A percentile compares a stretch with the other conserved stretches of the same genome.
Evolutionary conservation across 1,284 basidiomycete species (phyloP).

Genomic region (Sporisorium scitamineum): DNA sequence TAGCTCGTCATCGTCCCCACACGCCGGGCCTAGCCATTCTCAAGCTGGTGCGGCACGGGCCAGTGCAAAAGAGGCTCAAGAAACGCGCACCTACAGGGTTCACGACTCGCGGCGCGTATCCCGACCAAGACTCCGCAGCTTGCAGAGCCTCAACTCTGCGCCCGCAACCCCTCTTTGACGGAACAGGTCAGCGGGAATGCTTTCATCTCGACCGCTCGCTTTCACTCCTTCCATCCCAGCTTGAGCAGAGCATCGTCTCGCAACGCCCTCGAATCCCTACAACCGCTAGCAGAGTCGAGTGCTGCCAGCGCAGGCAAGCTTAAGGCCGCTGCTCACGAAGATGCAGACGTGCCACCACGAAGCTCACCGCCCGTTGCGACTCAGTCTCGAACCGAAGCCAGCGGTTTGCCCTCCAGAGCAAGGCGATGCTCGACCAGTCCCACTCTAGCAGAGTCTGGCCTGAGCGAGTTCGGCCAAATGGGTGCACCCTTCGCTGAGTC

Average conservation of each 20-base stretch:
- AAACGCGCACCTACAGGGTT: conserved; percentile 10
- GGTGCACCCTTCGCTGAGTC: conserved; percentile 33
- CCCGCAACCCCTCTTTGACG: conserved; percentile 47
- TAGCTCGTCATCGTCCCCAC: conserved; percentile 2
- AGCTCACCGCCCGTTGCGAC: conserved; percentile 10
- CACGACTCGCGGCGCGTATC: conserved; percentile 19
- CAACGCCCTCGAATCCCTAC: conserved; percentile 41
- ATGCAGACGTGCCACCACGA: background rate
- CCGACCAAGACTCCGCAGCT: conserved; percentile 35
- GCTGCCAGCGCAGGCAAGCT: conserved; percentile 6
- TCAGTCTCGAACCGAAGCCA: conserved; percentile 5
- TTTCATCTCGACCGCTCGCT: conserved; percentile 28
- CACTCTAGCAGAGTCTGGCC: conserved; percentile 23
- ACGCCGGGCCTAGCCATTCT: conserved; percentile 12
- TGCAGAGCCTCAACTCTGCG: conserved; percentile 48
- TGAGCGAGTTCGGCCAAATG: conserved; percentile 53
- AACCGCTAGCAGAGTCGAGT: conserved; percentile 44
- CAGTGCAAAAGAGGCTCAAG: background rate
- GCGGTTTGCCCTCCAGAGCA: conserved; percentile 8
- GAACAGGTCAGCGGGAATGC: conserved; percentile 43
- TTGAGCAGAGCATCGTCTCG: conserved; percentile 29
- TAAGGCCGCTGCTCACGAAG: background rate
- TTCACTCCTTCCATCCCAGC: conserved; percentile 25
- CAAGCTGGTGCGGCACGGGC: background rate
- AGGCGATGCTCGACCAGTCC: conserved; percentile 25